phyloP scores from a whole-genome alignment of 2,329 filamentous ascomycete genomes.

The Colletotrichum navitas region DNA sequence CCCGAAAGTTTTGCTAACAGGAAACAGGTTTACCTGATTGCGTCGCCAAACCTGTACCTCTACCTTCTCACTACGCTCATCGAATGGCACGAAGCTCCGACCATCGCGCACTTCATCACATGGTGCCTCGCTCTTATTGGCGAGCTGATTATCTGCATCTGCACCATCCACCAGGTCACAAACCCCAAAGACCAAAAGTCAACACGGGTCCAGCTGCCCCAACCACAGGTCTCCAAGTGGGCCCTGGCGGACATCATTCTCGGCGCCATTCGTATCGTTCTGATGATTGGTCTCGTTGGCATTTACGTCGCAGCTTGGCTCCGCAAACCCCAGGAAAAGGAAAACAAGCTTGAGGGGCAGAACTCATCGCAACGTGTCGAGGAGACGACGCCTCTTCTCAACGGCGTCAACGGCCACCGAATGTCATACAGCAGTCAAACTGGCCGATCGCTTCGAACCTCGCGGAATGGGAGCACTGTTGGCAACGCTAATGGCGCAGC shows the following conservation, averaged over 20 bases:
- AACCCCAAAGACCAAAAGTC: slow-evolving; percentile 48
- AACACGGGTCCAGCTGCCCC: neutral
- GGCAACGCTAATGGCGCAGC: slow-evolving; percentile 53
- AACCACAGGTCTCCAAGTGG: slow-evolving; percentile 56
- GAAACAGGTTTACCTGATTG: slow-evolving; percentile 83
- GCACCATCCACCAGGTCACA: slow-evolving; percentile 75
- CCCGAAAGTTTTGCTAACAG: slow-evolving; percentile 33
- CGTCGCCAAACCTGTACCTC: slow-evolving; percentile 87
- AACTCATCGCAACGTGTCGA: slow-evolving; percentile 50
- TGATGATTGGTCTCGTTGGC: slow-evolving; percentile 72
- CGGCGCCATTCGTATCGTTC: slow-evolving; percentile 75
- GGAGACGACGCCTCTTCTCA: slow-evolving; percentile 75
- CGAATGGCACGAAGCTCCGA: slow-evolving; percentile 86
- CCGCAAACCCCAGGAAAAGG: slow-evolving; percentile 55
- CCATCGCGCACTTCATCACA: slow-evolving; percentile 80
- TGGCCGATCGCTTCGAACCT: slow-evolving; percentile 43
- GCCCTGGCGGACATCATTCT: slow-evolving; percentile 75
- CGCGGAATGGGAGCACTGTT: slow-evolving; percentile 45
- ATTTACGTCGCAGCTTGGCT: slow-evolving; percentile 58
- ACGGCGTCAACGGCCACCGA: slow-evolving; percentile 59
- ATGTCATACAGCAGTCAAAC: slow-evolving; percentile 53
- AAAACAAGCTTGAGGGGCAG: slow-evolving; percentile 55
- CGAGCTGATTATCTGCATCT: slow-evolving; percentile 78
- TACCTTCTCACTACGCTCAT: slow-evolving; percentile 88
- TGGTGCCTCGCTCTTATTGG: slow-evolving; percentile 81